phyloP scores from a whole-genome alignment of 179 eudicot species.

The Heliamphora pulchella region DNA sequence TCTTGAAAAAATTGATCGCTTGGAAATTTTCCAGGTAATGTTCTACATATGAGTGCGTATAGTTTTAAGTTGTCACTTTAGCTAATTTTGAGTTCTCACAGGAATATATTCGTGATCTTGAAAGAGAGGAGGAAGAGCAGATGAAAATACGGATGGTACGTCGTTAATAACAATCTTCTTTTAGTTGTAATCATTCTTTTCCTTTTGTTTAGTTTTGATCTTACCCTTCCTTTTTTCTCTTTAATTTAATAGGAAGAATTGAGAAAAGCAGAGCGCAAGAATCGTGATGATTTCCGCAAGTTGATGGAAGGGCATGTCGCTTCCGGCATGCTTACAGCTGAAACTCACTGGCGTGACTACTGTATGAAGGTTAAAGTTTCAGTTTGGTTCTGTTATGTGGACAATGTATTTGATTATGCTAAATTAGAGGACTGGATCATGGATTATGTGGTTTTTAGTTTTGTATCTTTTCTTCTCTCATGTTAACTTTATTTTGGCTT shows the following conservation, averaged over 20 bases:
- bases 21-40: slow-evolving; percentile 83
- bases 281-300: slow-evolving; percentile 94
- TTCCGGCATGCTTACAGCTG: slow-evolving; percentile 57
- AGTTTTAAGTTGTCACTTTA: background rate
- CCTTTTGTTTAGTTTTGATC: background rate
- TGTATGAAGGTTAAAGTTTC: slow-evolving; percentile 55
- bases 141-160: slow-evolving; percentile 72
- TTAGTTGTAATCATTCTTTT: background rate
- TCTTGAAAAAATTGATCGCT: slow-evolving; percentile 79
- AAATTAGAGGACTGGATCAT: slow-evolving; percentile 3
- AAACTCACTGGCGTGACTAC: slow-evolving; percentile 81
- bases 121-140: slow-evolving; percentile 93
- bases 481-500: slow-evolving; percentile 18
- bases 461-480: background rate
- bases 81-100: slow-evolving; percentile 21
- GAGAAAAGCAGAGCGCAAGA: slow-evolving; percentile 82
- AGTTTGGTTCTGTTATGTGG: background rate
- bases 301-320: slow-evolving; percentile 84
- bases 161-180: background rate
- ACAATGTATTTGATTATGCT: background rate
- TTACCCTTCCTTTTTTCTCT: background rate
- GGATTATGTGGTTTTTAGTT: background rate
- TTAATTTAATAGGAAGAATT: slow-evolving; percentile 55
- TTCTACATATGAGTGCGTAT: background rate
- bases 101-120: slow-evolving; percentile 90